phyloP scores from a whole-genome alignment of 495 filamentous ascomycete species.

The Penicillium paradoxum region DNA sequence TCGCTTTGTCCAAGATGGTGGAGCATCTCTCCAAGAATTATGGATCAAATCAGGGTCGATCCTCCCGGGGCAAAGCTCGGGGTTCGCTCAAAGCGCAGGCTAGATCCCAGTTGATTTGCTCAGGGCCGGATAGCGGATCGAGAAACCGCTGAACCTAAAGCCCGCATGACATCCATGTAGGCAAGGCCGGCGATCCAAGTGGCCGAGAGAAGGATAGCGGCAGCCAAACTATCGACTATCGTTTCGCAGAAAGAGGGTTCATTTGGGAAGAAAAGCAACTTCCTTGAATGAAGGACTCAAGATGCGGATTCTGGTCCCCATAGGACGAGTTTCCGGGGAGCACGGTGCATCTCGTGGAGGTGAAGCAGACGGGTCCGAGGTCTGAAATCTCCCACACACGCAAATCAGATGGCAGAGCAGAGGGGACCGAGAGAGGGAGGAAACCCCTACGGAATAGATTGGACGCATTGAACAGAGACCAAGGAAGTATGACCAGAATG shows the following conservation, averaged over 20 bases:
- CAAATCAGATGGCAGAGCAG: slow-evolving; percentile 1
- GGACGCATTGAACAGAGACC: not conserved
- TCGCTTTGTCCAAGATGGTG: not conserved
- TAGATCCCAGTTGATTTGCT: slow-evolving; percentile 22
- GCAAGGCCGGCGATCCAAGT: slow-evolving; percentile 20
- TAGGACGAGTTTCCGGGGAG: slow-evolving; percentile 15
- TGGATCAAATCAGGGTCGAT: slow-evolving; percentile 16
- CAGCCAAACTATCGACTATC: slow-evolving; percentile 21
- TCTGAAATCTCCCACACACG: slow-evolving; percentile 16
- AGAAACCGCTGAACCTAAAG: slow-evolving; percentile 40
- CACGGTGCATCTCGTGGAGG: slow-evolving; percentile 14
- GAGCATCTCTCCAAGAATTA: not conserved
- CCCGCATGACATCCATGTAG: slow-evolving; percentile 34
- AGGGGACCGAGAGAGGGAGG: slow-evolving; percentile 1
- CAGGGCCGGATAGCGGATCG: slow-evolving; percentile 34
- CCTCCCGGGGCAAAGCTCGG: slow-evolving; percentile 15
- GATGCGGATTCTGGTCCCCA: slow-evolving; percentile 11
- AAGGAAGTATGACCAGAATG: slow-evolving; percentile 13
- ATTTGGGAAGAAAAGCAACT: not conserved
- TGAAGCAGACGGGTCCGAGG: slow-evolving; percentile 9
- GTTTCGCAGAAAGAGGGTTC: slow-evolving; percentile 12
- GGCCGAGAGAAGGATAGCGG: slow-evolving; percentile 17
- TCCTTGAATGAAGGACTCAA: slow-evolving; percentile 1
- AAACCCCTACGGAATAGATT: slow-evolving; percentile 9
- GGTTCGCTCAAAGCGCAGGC: slow-evolving; percentile 8